Conservation (phyloP, 225 moss, liverwort and hornwort genomes). For the Sphagnum tenellum region DNA sequence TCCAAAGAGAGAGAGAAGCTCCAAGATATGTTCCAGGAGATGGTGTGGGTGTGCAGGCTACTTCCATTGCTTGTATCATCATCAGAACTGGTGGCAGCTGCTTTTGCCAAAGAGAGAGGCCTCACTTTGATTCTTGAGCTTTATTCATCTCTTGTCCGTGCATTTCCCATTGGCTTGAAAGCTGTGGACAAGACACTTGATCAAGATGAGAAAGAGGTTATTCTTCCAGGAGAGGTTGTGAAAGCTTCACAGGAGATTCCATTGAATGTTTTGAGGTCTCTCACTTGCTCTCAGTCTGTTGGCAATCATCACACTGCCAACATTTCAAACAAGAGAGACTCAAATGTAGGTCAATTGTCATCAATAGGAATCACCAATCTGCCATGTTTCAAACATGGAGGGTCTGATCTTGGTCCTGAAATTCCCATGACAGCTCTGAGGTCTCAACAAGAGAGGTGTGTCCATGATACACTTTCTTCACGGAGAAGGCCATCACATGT, state of each 20-base stretch:
- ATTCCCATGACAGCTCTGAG: no score
- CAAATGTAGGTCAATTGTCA: no score
- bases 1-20: conserved; percentile 5
- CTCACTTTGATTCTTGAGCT: conserved; percentile 35
- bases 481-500: conserved; percentile 19
- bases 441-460: no score
- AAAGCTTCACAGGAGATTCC: conserved; percentile 4
- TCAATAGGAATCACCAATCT: no score
- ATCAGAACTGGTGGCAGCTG: conserved; percentile 30
- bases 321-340: conserved; percentile 13
- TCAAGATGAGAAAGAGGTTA: conserved; percentile 1
- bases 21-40: conserved; percentile 19
- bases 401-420: no score
- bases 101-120: conserved; percentile 31
- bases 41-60: conserved; percentile 27
- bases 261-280: conserved; percentile 20
- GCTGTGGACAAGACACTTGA: background rate
- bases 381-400: no score
- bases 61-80: conserved; percentile 31
- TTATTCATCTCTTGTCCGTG: conserved; percentile 43
- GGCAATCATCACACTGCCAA: conserved; percentile 12
- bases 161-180: conserved; percentile 29
- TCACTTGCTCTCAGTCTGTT: conserved; percentile 16
- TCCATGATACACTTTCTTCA: no score
- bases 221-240: conserved; percentile 25